Evolutionary conservation across 306 rosid species (phyloP).

Genomic region (Herpetospermum pedunculosum): DNA sequence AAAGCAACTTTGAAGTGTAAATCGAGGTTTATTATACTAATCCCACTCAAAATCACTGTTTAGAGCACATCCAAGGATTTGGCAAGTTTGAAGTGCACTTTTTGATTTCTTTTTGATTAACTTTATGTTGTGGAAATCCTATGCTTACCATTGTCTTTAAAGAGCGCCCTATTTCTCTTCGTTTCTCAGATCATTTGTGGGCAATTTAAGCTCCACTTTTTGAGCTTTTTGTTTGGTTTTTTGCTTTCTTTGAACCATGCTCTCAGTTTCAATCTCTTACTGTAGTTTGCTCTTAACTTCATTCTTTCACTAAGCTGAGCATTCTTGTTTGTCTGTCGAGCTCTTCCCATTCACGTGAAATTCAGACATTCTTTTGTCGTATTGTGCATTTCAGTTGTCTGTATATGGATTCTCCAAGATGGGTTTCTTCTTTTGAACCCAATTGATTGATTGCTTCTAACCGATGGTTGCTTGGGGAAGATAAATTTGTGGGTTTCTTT

Average conservation of each 20-base stretch:
- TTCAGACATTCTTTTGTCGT: constrained; percentile 14
- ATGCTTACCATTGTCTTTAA: constrained; percentile 1
- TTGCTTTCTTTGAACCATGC: not conserved
- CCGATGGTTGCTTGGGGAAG: not conserved
- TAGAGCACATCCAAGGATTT: not conserved
- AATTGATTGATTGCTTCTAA: not conserved
- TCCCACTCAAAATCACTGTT: not conserved
- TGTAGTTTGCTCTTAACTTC: not conserved
- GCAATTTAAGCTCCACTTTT: not conserved
- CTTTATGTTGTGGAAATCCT: constrained; percentile 1
- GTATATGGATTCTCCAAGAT: constrained; percentile 1
- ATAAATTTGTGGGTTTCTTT: not conserved
- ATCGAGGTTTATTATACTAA: not conserved
- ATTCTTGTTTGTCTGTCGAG: constrained; percentile 5
- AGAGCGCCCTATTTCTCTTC: not conserved
- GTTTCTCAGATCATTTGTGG: not conserved
- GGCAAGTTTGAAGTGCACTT: not conserved
- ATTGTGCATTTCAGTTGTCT: not conserved
- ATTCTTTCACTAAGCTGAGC: constrained; percentile 1
- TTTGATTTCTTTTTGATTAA: not conserved
- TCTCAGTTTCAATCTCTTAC: not conserved
- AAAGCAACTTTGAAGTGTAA: not conserved
- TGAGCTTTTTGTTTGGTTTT: not conserved
- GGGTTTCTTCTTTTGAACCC: constrained; percentile 4
- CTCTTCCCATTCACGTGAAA: constrained; percentile 12